Evolutionary conservation across 352 stramenopile species (phyloP).

Genomic region (Globisporangium abappressorium): DNA sequence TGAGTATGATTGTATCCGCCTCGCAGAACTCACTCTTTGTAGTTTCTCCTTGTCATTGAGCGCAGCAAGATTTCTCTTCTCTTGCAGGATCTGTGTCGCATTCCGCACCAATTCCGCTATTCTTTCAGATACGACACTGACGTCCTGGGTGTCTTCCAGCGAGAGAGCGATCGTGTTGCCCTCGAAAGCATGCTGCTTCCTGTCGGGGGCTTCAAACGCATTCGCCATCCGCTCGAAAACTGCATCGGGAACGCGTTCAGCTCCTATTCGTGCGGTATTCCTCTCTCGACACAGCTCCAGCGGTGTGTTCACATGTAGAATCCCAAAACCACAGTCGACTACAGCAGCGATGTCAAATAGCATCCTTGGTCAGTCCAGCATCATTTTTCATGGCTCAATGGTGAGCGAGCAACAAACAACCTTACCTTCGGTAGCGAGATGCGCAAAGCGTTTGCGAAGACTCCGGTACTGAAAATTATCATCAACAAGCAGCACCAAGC

Average conservation of each 20-base stretch:
- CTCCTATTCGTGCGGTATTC: constrained; percentile 31
- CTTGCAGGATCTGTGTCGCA: neutral
- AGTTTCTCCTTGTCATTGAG: neutral
- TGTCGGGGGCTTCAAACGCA: constrained; percentile 41
- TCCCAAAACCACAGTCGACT: constrained; percentile 40
- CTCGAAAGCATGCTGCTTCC: constrained; percentile 30
- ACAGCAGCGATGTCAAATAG: constrained; percentile 3
- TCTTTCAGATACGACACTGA: neutral
- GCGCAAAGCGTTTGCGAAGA: constrained; percentile 64
- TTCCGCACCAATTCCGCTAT: neutral
- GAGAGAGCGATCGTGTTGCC: constrained; percentile 21
- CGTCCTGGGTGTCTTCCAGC: neutral
- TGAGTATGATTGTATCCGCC: neutral
- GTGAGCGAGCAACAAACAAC: neutral
- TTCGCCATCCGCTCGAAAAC: constrained; percentile 48
- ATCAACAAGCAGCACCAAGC: constrained; percentile 56
- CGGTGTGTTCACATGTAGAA: constrained; percentile 36
- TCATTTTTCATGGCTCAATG: neutral
- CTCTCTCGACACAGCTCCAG: constrained; percentile 30
- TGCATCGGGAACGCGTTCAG: constrained; percentile 33
- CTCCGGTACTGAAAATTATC: constrained; percentile 75
- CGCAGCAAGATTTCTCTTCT: neutral
- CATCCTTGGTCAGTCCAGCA: neutral
- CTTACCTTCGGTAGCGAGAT: constrained; percentile 45
- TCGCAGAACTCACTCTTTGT: neutral